Evolutionary conservation across 306 rosid species (phyloP), one percentile per base, ranked within the genome.

Genomic region (Begonia peltatifolia): DNA sequence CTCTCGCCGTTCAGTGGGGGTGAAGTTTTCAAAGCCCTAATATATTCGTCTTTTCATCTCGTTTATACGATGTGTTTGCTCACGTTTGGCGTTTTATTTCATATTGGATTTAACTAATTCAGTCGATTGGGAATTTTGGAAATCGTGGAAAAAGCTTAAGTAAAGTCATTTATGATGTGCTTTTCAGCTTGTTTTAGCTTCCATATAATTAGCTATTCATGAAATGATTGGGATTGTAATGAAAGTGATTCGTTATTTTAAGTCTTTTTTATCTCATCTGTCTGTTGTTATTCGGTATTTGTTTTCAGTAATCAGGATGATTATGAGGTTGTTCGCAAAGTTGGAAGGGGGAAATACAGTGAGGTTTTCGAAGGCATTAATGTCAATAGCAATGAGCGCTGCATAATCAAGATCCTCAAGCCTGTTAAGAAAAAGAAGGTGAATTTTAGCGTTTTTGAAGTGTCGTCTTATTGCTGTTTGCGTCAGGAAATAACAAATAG

Each of bases 311-410:
- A 83, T 55, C 99, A 86, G 72, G 99, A 90, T 66, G 95, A 90
- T 68, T 90, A 90, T 54, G 99, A 90, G 77, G 95, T 90, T 53
- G 99, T 90, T 49, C 63, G 99, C 52, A 90, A 90, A 68, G 94
- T 90, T 11, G 99, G 99, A 77, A 86, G 99, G 42, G 59, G 99
- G 50, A 90, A 90, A 64, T 90, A 90, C 71, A 90, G 99, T 69
- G 99, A 90, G 73, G 99, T 90, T 47, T 90, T 90, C 9, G 99
- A 86, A 63, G 97, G 97, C 22, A 76, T 90, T 47, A 85, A 85
- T 68, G 86, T 90, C 66, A 85, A 76, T 38, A 80, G 75, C 79
- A 83, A 69, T n/a, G 97, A 90, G 67, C 81, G 84, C 36, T 90
- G 97, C 68, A 49, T 86, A 59, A 90, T 90, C 79, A 90, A 90